A percentile compares a stretch with the other conserved stretches of the same genome.
phyloP scores from a whole-genome alignment of 768 basidiomycete species.

The Plicaturopsis crispa region DNA sequence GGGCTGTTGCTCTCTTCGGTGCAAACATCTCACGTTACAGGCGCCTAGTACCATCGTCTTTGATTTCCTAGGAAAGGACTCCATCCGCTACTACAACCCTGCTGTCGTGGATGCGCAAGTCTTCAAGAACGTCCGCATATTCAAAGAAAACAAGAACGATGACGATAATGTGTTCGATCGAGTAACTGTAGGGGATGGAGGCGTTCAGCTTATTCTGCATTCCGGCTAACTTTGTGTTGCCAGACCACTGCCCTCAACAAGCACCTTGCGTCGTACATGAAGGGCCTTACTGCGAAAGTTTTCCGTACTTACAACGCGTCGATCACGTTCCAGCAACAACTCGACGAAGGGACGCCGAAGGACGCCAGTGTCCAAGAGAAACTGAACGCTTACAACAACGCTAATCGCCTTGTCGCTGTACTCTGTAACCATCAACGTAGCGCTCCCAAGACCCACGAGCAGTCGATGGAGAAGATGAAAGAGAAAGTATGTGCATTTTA shows the following conservation, averaged over 20 bases:
- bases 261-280: conserved; percentile 90
- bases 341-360: conserved; percentile 63
- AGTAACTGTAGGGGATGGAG: conserved; percentile 65
- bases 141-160: conserved; percentile 89
- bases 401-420: conserved; percentile 95
- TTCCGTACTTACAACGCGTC: conserved; percentile 99
- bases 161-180: conserved; percentile 92
- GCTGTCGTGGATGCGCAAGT: conserved; percentile 87
- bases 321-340: conserved; percentile 85
- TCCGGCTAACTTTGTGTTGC: conserved; percentile 13
- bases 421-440: conserved; percentile 98
- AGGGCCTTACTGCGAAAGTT: conserved; percentile 96
- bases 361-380: conserved; percentile 84
- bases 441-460: conserved; percentile 87
- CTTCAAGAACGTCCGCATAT: conserved; percentile 96
- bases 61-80: conserved; percentile 99
- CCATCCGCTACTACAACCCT: conserved; percentile 92
- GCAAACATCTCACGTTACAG: conserved; percentile 91
- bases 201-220: conserved; percentile 1
- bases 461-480: conserved; percentile 90
- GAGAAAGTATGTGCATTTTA: conserved; percentile 59
- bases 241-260: conserved; percentile 86
- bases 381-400: conserved; percentile 93
- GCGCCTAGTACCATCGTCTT: conserved; percentile 85
- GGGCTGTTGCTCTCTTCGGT: conserved; percentile 95